Evolutionary conservation across 768 basidiomycete genomes (phyloP), one percentile per base, ranked within the genome.

Genomic region (Cubamyces sp.): DNA sequence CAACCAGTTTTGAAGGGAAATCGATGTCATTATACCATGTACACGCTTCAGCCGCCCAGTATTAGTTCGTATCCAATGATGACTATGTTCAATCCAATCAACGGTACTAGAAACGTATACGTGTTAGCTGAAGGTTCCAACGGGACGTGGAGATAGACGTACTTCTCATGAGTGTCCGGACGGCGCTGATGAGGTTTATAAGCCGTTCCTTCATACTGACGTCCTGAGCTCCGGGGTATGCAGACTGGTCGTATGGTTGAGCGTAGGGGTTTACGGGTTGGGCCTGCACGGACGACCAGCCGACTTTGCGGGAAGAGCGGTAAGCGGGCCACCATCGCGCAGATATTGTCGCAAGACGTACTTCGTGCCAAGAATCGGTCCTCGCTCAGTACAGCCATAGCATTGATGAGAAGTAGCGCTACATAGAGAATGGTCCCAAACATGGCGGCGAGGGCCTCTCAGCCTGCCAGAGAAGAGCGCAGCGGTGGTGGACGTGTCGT

Each of bases 111-210:
- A 57, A n/a, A 0, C 63, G 66, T 21, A 68, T 68, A 30, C 53
- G 51, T 58, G 39, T 45, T 47, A 54, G 60, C 56, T 50, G 30
- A 54, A 58, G 55, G 51, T 16, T 51, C 56, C 14, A 54, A 57
- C 47, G 47, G 19, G 23, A 26, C 16, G 53, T 46, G 41, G 57
- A 26, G 39, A 34, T 34, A 54, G 39, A 87, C 96, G 80, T 74
- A 99, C 96, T 94, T 75, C 96, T 87, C 92, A 98, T 93, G 69
- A 99, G 82, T 48, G 96, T 98, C 77, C 96, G 83, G 62, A 98
- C 94, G 40, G 96, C 96, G 68, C 91, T 86, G 65, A 98, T 97
- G 69, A 99, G 85, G 78, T 92, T 92, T 73, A 98, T 86, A 62
- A 98, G 74, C 70, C 92, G 85, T 64, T 85, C 84, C 78, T 98